Base-by-base conservation (phyloP, 192 early-diverging fungal species). In the Coemansia erecta region DNA sequence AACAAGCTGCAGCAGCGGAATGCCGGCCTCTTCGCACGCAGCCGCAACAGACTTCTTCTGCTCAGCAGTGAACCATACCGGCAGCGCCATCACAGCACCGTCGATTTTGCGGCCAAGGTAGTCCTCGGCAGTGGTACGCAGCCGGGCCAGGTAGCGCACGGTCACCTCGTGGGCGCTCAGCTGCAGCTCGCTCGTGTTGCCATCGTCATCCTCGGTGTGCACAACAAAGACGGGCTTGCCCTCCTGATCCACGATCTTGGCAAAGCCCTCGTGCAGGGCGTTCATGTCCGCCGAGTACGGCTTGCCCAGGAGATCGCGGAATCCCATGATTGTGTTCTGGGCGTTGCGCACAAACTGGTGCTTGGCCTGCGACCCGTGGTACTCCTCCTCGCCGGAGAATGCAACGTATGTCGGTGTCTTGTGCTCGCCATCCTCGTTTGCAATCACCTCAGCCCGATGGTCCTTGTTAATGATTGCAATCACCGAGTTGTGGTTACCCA, bases 351-450 rank as follows among this genome's bases (percentile, higher is more conserved):
- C 83, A 48, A 88, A 84, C 83, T 95, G 92, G 65, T 84, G 77
- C 73, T 90, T 87, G 54, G 93, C 94, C 61, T 94, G 91, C 35
- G 69, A 80, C 50, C 80, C 73, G 58, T 69, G 79, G 73, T 93
- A 90, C 82, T 93, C 92, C 62, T 95, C 97, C 48, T 93, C 87
- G 44, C 86, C 89, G 0, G 88, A 87, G 85, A 95, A 95, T 60
- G 94, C 92, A 62, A 97, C 89, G 73, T 89, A 90, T 39, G 93
- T 87, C 37, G 97, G 92, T 66, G 94, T 97, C 77, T 92, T 91
- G 58, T 94, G 83, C 82, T 96, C 93, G 73, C 97, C 97, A 66
- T 98, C 97, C 80, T 94, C 93, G 84, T 98, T 97, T 65, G 97
- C 97, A 70, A 98, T 95, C 59, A 90, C 87, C 55, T 95, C 93